Percentiles rank a stretch among this genome's conserved stretches.
Evolutionary conservation across 164 flowering plant genomes (phyloP).

Genomic region (Vitis rotundifolia): DNA sequence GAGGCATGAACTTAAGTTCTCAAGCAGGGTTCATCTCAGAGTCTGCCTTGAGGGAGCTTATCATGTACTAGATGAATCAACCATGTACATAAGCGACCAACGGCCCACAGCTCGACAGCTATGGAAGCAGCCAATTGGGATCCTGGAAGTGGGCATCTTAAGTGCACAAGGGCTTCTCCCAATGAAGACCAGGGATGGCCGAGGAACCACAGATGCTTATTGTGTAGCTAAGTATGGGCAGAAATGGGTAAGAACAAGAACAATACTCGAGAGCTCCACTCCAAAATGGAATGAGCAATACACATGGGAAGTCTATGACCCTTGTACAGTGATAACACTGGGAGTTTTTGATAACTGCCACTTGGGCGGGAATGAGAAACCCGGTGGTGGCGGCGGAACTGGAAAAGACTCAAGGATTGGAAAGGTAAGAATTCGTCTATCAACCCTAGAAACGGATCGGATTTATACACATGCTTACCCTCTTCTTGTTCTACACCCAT

Average conservation of each 20-base stretch:
- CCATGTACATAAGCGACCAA: slow-evolving; percentile 72
- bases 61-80: slow-evolving; percentile 81
- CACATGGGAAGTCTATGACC: slow-evolving; percentile 79
- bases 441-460: slow-evolving; percentile 59
- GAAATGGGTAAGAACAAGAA: slow-evolving; percentile 83
- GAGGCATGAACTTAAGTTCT: slow-evolving; percentile 64
- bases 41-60: slow-evolving; percentile 83
- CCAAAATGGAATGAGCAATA: slow-evolving; percentile 77
- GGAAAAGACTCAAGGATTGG: slow-evolving; percentile 58
- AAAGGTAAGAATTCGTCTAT: slow-evolving; percentile 67
- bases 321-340: slow-evolving; percentile 75
- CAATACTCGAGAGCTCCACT: slow-evolving; percentile 46
- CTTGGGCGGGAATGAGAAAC: slow-evolving; percentile 41
- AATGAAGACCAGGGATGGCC: slow-evolving; percentile 66
- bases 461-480: slow-evolving; percentile 60
- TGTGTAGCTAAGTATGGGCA: slow-evolving; percentile 85
- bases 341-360: slow-evolving; percentile 80
- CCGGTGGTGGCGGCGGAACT: slow-evolving; percentile 23
- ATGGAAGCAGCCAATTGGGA: slow-evolving; percentile 76
- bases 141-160: slow-evolving; percentile 76
- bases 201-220: slow-evolving; percentile 67
- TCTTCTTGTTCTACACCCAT: slow-evolving; percentile 52
- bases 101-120: slow-evolving; percentile 83
- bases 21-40: slow-evolving; percentile 73
- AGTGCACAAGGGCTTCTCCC: slow-evolving; percentile 74